Conservation (phyloP, 2,329 filamentous ascomycete species). For the Aspergillus fischeri region DNA sequence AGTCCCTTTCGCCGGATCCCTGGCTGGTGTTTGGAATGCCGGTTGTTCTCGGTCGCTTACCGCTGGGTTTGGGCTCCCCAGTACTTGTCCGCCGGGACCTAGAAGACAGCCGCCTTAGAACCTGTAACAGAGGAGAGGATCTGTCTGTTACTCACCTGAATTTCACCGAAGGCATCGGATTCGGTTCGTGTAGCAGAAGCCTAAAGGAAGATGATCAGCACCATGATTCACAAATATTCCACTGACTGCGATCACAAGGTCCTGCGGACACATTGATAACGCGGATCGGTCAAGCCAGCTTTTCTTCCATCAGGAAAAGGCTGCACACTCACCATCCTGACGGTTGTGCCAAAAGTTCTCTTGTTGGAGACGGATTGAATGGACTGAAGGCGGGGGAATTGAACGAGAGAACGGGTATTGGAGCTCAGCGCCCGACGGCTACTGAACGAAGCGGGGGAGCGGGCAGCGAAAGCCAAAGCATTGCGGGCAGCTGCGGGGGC, state of each 20-base stretch:
- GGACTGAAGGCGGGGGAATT: constrained; percentile 36
- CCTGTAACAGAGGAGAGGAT: background rate
- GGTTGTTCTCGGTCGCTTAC: constrained; percentile 28
- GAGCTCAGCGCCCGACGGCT: constrained; percentile 27
- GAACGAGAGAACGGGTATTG: constrained; percentile 25
- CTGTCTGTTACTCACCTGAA: constrained; percentile 54
- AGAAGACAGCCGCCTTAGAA: constrained; percentile 12
- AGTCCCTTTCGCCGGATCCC: background rate
- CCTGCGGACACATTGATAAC: background rate
- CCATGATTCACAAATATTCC: background rate
- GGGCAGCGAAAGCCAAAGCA: constrained; percentile 25
- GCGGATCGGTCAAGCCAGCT: background rate
- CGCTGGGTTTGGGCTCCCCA: constrained; percentile 98
- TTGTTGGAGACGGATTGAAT: constrained; percentile 27
- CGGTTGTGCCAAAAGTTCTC: constrained; percentile 35
- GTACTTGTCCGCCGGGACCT: constrained; percentile 85
- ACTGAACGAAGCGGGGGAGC: constrained; percentile 26
- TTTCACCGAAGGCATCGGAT: constrained; percentile 95
- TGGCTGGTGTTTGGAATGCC: background rate
- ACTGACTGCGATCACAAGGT: background rate
- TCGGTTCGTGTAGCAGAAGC: constrained; percentile 66
- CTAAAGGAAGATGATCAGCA: constrained; percentile 16
- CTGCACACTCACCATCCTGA: constrained; percentile 33
- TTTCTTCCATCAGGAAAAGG: constrained; percentile 5
- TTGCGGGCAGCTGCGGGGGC: constrained; percentile 32